Conservation (phyloP, 306 rosid species). For the Ammopiptanthus mongolicus region DNA sequence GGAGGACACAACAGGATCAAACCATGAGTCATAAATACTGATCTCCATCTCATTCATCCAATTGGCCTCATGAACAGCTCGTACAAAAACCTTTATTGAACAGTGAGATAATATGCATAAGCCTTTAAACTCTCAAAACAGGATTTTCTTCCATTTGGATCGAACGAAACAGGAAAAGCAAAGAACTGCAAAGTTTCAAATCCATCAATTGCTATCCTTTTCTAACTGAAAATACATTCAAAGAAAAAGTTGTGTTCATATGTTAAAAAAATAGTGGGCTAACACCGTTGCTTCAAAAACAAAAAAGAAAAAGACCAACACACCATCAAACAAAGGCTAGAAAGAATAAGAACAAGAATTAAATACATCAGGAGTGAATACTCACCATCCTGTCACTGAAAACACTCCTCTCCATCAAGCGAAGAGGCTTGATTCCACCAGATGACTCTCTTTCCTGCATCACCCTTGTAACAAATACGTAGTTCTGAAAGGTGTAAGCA, state of each 20-base stretch:
- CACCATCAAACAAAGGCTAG: neutral
- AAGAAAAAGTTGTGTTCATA: neutral
- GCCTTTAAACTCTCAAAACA: conserved; percentile 25
- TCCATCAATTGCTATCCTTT: conserved; percentile 19
- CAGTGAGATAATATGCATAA: conserved; percentile 34
- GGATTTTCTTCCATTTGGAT: conserved; percentile 23
- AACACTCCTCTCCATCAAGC: conserved; percentile 98
- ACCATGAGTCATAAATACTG: conserved; percentile 98
- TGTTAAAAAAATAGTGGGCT: neutral
- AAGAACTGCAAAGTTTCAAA: conserved; percentile 23
- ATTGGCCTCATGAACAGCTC: conserved; percentile 97
- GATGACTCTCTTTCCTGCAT: conserved; percentile 98
- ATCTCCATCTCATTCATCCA: conserved; percentile 99
- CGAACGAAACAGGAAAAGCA: conserved; percentile 21
- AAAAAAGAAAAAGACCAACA: neutral
- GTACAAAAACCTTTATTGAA: conserved; percentile 74
- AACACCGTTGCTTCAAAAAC: neutral
- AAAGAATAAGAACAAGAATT: neutral
- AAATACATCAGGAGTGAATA: neutral
- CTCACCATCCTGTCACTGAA: conserved; percentile 98
- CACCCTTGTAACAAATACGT: conserved; percentile 88
- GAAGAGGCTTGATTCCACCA: conserved; percentile 89
- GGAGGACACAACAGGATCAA: conserved; percentile 93
- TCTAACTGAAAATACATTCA: neutral
- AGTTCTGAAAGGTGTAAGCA: conserved; percentile 98